Conservation (phyloP, 2,329 filamentous ascomycete species). For the Neonectria sp. region DNA sequence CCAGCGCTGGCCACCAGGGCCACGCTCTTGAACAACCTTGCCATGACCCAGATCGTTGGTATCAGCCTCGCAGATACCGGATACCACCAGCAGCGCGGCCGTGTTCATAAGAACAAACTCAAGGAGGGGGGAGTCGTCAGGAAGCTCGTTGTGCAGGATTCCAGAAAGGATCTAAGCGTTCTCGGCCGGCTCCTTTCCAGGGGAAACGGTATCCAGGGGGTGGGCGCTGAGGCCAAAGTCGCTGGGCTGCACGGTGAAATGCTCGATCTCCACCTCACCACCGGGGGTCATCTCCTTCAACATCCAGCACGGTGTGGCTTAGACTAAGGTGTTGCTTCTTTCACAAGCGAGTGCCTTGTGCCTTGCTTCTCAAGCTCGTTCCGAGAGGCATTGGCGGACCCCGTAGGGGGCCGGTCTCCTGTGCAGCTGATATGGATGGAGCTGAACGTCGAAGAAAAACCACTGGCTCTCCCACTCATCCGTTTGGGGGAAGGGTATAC, state of each 20-base stretch:
- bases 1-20: conserved; percentile 91
- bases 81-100: conserved; percentile 87
- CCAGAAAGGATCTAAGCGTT: conserved; percentile 88
- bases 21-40: conserved; percentile 83
- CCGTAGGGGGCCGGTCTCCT: too few relatives aligned
- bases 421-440: conserved; percentile 19
- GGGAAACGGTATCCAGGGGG: conserved; percentile 82
- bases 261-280: conserved; percentile 71
- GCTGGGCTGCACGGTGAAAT: conserved; percentile 83
- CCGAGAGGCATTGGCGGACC: too few relatives aligned
- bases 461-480: conserved; percentile 10
- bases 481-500: conserved; percentile 21
- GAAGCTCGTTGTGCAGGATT: conserved; percentile 81
- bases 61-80: conserved; percentile 89
- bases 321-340: too few relatives aligned
- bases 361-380: too few relatives aligned
- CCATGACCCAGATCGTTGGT: conserved; percentile 83
- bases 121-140: conserved; percentile 85
- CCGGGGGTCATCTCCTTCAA: conserved; percentile 68
- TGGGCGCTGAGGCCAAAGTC: conserved; percentile 89
- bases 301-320: conserved; percentile 95
- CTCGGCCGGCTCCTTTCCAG: conserved; percentile 87
- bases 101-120: conserved; percentile 97
- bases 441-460: conserved; percentile 19
- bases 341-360: too few relatives aligned